Evolutionary conservation across 2,329 filamentous ascomycete genomes (phyloP).

Genomic region (Setomelanomma holmii): DNA sequence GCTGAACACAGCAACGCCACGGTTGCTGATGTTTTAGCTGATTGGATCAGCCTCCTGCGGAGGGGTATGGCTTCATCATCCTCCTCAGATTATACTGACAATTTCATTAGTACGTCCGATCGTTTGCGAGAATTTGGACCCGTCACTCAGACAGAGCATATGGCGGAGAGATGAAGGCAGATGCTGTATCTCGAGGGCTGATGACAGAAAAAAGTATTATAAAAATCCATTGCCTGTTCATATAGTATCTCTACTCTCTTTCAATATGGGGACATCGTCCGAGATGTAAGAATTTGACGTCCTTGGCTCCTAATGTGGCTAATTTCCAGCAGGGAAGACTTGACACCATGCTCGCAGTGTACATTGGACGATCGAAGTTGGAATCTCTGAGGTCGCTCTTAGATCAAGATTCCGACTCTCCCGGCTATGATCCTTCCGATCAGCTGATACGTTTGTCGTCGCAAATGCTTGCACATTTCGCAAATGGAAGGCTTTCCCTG

Average conservation of each 20-base stretch:
- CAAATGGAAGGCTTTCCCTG: slow-evolving; percentile 17
- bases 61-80: too few relatives aligned
- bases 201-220: slow-evolving; percentile 3
- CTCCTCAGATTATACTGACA: too few relatives aligned
- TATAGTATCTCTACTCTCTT: slow-evolving; percentile 3
- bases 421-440: neutral
- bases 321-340: neutral
- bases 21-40: neutral
- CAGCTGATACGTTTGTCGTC: slow-evolving; percentile 10
- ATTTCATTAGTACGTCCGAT: neutral
- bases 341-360: neutral
- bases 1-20: neutral
- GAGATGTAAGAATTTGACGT: neutral
- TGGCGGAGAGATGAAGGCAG: slow-evolving; percentile 16
- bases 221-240: slow-evolving; percentile 4
- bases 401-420: neutral
- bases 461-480: slow-evolving; percentile 17
- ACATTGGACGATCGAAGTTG: slow-evolving; percentile 5
- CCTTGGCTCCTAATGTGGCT: neutral
- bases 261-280: slow-evolving; percentile 7
- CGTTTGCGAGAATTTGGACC: neutral
- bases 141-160: slow-evolving; percentile 4
- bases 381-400: neutral
- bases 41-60: neutral
- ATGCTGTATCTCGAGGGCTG: slow-evolving; percentile 15